A percentile compares a stretch with the other conserved stretches of the same genome.
These are phyloP conservation scores for Taphrina wiesneri DNA, from an alignment of 1,139 yeast genomes.

Conservation along the genomic window DNA sequence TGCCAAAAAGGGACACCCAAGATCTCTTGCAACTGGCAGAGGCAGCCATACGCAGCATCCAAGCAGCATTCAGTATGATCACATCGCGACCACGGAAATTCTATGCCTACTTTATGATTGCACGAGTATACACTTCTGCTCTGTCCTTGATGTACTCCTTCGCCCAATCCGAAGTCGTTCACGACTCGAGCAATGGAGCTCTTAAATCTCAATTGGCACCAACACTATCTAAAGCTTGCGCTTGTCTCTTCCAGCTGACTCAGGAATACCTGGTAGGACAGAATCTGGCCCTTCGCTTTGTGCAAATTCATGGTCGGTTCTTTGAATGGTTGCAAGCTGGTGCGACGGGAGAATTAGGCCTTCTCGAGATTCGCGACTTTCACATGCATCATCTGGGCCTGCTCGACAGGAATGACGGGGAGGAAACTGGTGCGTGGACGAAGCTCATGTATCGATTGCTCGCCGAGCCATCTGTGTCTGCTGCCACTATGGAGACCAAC, in stretches of 20 bases:
- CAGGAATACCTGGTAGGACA: slow-evolving; percentile 2
- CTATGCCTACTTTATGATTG: not conserved
- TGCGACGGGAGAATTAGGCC: not conserved
- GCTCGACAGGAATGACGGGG: not conserved
- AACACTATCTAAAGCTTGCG: not conserved
- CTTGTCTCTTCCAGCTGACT: slow-evolving; percentile 2
- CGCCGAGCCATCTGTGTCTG: not conserved
- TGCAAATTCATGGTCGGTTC: not conserved
- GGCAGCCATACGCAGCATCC: not conserved
- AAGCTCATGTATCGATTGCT: slow-evolving; percentile 10
- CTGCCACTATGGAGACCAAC: not conserved
- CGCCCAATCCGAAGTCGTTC: not conserved
- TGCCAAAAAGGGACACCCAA: not conserved
- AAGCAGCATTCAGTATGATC: not conserved
- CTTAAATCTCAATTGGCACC: not conserved
- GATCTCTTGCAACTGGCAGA: not conserved
- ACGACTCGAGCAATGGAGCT: not conserved
- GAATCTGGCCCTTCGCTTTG: slow-evolving; percentile 2
- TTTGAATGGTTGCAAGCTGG: not conserved
- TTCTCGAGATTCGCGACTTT: slow-evolving; percentile 3
- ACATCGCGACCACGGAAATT: not conserved
- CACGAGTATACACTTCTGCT: slow-evolving; percentile 12
- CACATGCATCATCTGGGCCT: slow-evolving; percentile 5
- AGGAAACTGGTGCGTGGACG: not conserved
- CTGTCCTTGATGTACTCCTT: not conserved